These are phyloP conservation scores for Boletus rex-veris DNA, from an alignment of 768 basidiomycete genomes.

Conservation along the genomic window DNA sequence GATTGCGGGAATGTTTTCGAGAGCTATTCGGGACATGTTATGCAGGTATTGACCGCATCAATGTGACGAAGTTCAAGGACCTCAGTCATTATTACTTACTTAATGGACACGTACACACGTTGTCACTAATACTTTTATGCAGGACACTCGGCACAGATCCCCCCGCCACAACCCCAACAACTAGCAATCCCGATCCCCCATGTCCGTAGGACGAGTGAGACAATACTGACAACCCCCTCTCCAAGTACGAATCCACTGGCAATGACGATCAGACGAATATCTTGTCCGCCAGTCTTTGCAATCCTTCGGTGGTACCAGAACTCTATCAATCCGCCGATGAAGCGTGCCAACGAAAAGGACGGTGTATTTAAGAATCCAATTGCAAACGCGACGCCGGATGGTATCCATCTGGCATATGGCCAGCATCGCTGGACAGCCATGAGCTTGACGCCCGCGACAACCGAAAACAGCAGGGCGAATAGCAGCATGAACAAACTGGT, in stretches of 20 bases:
- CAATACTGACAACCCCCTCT: slow-evolving; percentile 85
- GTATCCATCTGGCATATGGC: slow-evolving; percentile 72
- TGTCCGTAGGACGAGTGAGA: slow-evolving; percentile 71
- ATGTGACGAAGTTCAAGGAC: too few relatives aligned
- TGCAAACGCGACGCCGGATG: slow-evolving; percentile 92
- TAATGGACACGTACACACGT: slow-evolving; percentile 10
- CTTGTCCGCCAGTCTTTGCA: slow-evolving; percentile 47
- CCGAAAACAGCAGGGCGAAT: slow-evolving; percentile 70
- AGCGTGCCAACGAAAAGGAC: slow-evolving; percentile 86
- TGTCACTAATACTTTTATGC: slow-evolving; percentile 20
- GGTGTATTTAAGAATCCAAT: slow-evolving; percentile 96
- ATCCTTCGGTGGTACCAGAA: slow-evolving; percentile 57
- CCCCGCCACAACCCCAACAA: slow-evolving; percentile 84
- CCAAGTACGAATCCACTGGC: slow-evolving; percentile 96
- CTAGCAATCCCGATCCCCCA: slow-evolving; percentile 71
- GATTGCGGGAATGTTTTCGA: slow-evolving; percentile 69
- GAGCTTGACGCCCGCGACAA: slow-evolving; percentile 65
- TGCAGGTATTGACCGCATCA: too few relatives aligned
- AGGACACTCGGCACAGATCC: slow-evolving; percentile 69
- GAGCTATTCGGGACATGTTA: slow-evolving; percentile 64
- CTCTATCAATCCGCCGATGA: slow-evolving; percentile 84
- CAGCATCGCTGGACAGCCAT: slow-evolving; percentile 46
- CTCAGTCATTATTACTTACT: not conserved
- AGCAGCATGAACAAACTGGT: slow-evolving; percentile 73
- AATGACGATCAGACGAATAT: slow-evolving; percentile 77